Evolutionary conservation across 257 asterid genomes (phyloP).

Genomic region (Scutellaria baicalensis): DNA sequence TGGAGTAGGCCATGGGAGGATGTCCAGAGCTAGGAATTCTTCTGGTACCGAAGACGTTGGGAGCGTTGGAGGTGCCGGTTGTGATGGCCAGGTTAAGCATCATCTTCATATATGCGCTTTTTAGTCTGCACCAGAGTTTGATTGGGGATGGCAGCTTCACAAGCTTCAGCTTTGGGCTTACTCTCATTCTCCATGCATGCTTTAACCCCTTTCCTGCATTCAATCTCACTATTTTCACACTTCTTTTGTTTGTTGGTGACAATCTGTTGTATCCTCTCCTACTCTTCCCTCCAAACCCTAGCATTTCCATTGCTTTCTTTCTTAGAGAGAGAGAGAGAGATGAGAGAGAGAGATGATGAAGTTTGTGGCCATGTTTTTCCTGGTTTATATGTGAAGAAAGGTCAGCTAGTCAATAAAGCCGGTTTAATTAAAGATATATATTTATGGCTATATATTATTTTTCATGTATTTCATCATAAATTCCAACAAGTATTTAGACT

Average conservation of each 20-base stretch:
- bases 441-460: no score
- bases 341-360: neutral
- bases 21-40: slow-evolving; percentile 24
- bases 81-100: slow-evolving; percentile 24
- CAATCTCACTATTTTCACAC: slow-evolving; percentile 11
- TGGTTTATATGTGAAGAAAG: neutral
- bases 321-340: neutral
- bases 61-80: slow-evolving; percentile 13
- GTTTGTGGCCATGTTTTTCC: neutral
- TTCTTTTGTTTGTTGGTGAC: slow-evolving; percentile 10
- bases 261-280: slow-evolving; percentile 25
- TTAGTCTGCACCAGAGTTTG: slow-evolving; percentile 33
- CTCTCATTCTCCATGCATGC: slow-evolving; percentile 26
- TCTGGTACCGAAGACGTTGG: slow-evolving; percentile 16
- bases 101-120: slow-evolving; percentile 36
- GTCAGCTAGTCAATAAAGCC: slow-evolving; percentile 15
- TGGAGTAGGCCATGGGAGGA: slow-evolving; percentile 1
- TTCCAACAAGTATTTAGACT: no score
- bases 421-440: neutral
- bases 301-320: slow-evolving; percentile 15
- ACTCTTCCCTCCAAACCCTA: slow-evolving; percentile 10
- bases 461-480: no score
- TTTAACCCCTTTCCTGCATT: neutral
- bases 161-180: slow-evolving; percentile 28
- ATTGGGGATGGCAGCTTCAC: slow-evolving; percentile 20